A percentile compares a stretch with the other conserved stretches of the same genome.
These are phyloP conservation scores for Paraphaeosphaeria sporulosa DNA, from an alignment of 2,329 filamentous ascomycete genomes.

Conservation along the genomic window DNA sequence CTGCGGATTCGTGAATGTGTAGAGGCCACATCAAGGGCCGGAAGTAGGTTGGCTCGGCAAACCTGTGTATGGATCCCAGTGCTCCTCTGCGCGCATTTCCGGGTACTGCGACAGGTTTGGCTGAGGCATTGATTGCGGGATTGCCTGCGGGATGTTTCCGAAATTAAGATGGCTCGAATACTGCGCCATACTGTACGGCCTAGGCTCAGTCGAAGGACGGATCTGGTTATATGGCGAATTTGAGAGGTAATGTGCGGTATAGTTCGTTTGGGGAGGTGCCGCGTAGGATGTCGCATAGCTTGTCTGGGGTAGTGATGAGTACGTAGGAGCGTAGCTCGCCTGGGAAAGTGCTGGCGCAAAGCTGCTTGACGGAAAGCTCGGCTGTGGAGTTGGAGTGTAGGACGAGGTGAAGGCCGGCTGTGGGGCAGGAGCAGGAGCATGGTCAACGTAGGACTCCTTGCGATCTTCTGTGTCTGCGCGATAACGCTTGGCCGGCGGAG, in stretches of 20 bases:
- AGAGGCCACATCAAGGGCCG: background rate
- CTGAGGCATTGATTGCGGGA: background rate
- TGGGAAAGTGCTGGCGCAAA: background rate
- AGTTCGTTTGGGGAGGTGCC: background rate
- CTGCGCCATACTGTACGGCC: background rate
- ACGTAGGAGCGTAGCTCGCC: background rate
- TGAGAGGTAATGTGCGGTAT: background rate
- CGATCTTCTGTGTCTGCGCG: constrained; percentile 18
- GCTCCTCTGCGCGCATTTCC: background rate
- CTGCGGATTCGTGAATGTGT: background rate
- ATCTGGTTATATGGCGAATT: background rate
- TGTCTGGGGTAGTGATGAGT: background rate
- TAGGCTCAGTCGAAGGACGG: background rate
- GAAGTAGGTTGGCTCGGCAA: background rate
- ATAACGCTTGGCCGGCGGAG: constrained; percentile 18
- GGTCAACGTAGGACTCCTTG: constrained; percentile 9
- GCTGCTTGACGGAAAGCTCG: background rate
- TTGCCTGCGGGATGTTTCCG: background rate
- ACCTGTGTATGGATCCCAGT: background rate
- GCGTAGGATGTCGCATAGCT: background rate
- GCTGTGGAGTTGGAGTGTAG: background rate
- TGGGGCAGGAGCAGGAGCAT: background rate
- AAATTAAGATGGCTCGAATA: background rate
- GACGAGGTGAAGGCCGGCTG: background rate
- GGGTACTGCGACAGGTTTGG: background rate